Evolutionary conservation across 495 filamentous ascomycete species (phyloP), one percentile per base, ranked within the genome.

Genomic region (Penicillium cinerascens): DNA sequence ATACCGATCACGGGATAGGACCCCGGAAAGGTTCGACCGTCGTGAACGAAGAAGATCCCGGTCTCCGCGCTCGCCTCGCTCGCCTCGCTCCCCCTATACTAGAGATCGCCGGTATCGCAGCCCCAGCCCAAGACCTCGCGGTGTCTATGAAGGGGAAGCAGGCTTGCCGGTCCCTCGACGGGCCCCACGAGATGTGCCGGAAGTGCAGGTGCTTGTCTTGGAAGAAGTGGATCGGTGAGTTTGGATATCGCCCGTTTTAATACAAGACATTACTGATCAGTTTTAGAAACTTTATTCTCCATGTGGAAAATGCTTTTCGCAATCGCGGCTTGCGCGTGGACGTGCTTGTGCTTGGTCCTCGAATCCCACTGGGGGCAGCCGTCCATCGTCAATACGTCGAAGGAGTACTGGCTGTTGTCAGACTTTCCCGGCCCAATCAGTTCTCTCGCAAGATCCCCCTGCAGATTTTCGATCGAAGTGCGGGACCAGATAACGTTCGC

Each of bases 341-440:
- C 59, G 81, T 89, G 11, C 81, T 96, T 62, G 83, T 85, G 23
- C 72, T 96, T 11, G 82, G 80, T 37, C 87, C 91, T n/a, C 83
- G 89, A 20, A 83, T 95, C 27, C 79, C 85, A 26, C 82, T 92
- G 35, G 80, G 82, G 37, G 82, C 85, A 1, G 84, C 96, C 10
- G 80, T 97, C 43, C 84, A 88, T 54, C 82, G 90, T 48, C 91
- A 95, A 65, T 87, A 93, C 37, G 64, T 89, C 23, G 92, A 97
- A 69, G 92, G 93, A 18, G 93, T 98, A 13, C 82, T 85, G 40
- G 93, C 87, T 20, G 86, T 97, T 18, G 82, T 87, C 15, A 85
- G 88, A 49, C 81, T 98, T 15, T 84, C 85, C 35, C 73, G 78
- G 6, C 69, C 73, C 39, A 81, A 87, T 23, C 87, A 95, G 57